Evolutionary conservation across 768 basidiomycete species (phyloP).

Genomic region (Lactarius sp.): DNA sequence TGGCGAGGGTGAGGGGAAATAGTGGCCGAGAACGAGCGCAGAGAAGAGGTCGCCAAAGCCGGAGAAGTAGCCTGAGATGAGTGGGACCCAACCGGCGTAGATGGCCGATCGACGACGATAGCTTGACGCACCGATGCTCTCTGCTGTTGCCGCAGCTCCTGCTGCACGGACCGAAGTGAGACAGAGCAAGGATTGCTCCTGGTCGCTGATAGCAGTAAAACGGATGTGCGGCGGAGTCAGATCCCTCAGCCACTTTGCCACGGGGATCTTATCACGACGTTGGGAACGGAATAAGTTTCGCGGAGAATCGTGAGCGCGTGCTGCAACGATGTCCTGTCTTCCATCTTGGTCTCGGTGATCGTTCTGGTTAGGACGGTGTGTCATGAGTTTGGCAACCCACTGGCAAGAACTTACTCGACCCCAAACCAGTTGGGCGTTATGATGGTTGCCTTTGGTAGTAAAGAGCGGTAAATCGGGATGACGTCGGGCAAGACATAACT

Average conservation of each 20-base stretch:
- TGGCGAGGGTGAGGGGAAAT: slow-evolving; percentile 89
- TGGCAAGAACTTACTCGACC: slow-evolving; percentile 65
- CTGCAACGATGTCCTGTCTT: slow-evolving; percentile 51
- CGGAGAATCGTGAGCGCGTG: slow-evolving; percentile 72
- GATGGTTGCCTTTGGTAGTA: slow-evolving; percentile 78
- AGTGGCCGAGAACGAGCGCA: slow-evolving; percentile 85
- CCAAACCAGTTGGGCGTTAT: slow-evolving; percentile 99
- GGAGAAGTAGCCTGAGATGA: slow-evolving; percentile 90
- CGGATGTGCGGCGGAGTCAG: slow-evolving; percentile 31
- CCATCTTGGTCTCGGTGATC: slow-evolving; percentile 67
- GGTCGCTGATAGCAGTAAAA: slow-evolving; percentile 35
- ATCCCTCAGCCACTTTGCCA: slow-evolving; percentile 53
- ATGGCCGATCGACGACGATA: slow-evolving; percentile 43
- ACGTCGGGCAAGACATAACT: slow-evolving; percentile 86
- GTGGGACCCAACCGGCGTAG: slow-evolving; percentile 67
- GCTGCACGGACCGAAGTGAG: slow-evolving; percentile 54
- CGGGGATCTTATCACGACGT: slow-evolving; percentile 89
- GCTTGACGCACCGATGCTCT: slow-evolving; percentile 21
- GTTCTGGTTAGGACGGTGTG: slow-evolving; percentile 43
- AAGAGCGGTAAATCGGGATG: slow-evolving; percentile 75
- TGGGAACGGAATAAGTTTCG: slow-evolving; percentile 64
- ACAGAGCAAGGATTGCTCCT: slow-evolving; percentile 54
- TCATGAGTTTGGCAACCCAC: not conserved
- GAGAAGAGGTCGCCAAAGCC: slow-evolving; percentile 98
- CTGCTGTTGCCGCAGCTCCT: slow-evolving; percentile 10